These are phyloP conservation scores for Bacterosira constricta DNA, from an alignment of 108 stramenopile species.

Conservation along the genomic window DNA sequence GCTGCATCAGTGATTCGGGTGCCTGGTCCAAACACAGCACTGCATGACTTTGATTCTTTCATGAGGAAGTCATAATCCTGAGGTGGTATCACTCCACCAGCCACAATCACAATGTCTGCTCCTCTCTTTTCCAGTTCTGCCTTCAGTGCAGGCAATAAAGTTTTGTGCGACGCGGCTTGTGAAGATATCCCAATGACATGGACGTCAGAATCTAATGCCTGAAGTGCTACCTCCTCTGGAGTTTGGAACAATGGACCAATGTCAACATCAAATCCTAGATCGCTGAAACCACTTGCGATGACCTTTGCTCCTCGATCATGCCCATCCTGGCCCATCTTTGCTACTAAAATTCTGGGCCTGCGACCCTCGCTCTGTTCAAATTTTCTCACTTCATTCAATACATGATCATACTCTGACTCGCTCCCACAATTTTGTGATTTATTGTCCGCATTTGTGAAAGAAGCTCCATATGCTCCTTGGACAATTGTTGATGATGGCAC, in stretches of 20 bases:
- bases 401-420: conserved; percentile 77
- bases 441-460: conserved; percentile 64
- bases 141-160: conserved; percentile 93
- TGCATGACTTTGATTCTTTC: conserved; percentile 81
- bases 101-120: conserved; percentile 91
- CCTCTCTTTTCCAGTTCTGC: conserved; percentile 81
- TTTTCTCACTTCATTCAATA: conserved; percentile 78
- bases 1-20: conserved; percentile 94
- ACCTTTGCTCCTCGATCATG: conserved; percentile 99
- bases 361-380: conserved; percentile 93
- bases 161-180: conserved; percentile 98
- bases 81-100: conserved; percentile 96
- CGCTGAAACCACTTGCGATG: conserved; percentile 95
- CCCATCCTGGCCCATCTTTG: conserved; percentile 99
- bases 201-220: conserved; percentile 97
- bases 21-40: conserved; percentile 96
- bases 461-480: conserved; percentile 92
- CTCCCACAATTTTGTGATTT: conserved; percentile 21
- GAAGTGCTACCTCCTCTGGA: conserved; percentile 93
- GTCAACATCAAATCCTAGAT: conserved; percentile 98
- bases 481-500: conserved; percentile 87
- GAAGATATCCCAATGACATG: conserved; percentile 96
- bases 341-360: conserved; percentile 96
- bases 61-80: conserved; percentile 92
- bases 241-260: conserved; percentile 97